These are phyloP conservation scores for Saccharomycopsis sp. DNA, from an alignment of 805 yeast species.

Conservation along the genomic window DNA sequence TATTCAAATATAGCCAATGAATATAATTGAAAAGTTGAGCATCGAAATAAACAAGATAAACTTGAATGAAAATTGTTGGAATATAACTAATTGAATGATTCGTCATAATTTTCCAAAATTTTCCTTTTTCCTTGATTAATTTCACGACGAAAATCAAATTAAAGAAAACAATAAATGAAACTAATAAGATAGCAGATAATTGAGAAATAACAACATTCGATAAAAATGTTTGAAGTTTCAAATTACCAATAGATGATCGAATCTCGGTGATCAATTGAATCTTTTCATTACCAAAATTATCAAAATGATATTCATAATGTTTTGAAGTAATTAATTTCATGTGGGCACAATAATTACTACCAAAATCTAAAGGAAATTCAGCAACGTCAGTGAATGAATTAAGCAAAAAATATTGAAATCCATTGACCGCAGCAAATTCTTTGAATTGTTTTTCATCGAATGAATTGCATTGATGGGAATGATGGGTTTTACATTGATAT, in stretches of 20 bases:
- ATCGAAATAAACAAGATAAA: conserved; percentile 9
- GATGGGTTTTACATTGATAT: conserved; percentile 5
- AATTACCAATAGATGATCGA: conserved; percentile 6
- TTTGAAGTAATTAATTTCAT: conserved; percentile 6
- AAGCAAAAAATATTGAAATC: conserved; percentile 4
- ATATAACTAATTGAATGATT: conserved; percentile 10
- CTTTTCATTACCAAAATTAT: not conserved
- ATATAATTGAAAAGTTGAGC: conserved; percentile 8
- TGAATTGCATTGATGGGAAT: conserved; percentile 5
- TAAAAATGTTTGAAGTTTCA: conserved; percentile 7
- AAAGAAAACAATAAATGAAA: conserved; percentile 3
- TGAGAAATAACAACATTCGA: conserved; percentile 5
- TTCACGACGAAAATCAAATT: not conserved
- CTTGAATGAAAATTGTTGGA: conserved; percentile 9
- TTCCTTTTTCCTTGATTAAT: not conserved
- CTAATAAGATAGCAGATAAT: conserved; percentile 1
- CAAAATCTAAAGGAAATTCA: conserved; percentile 2
- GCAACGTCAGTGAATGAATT: conserved; percentile 2
- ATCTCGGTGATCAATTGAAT: conserved; percentile 6
- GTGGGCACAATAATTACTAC: conserved; percentile 11
- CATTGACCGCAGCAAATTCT: conserved; percentile 3
- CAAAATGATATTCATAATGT: conserved; percentile 9
- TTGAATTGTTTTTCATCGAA: conserved; percentile 7
- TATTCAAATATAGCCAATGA: conserved; percentile 7
- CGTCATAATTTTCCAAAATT: conserved; percentile 4